Base-by-base conservation (phyloP, 2,329 filamentous ascomycete species). In the Sarocladiaceae sp. region DNA sequence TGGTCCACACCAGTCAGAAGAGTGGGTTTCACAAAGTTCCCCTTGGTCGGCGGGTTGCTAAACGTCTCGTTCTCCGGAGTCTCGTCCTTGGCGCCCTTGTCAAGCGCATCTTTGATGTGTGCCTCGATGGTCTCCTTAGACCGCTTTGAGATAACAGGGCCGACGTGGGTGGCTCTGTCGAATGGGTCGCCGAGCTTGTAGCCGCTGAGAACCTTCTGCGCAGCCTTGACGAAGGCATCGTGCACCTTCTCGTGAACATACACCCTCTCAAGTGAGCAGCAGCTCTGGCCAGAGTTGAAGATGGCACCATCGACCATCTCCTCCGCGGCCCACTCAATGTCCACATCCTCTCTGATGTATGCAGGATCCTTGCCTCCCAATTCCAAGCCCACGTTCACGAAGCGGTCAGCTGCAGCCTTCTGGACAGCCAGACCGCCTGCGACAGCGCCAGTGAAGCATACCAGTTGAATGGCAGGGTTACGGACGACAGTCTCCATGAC, bases 271-370 rank as follows among this genome's bases (percentile, higher is more conserved):
- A 97, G 78, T 22, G 90, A 88, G 71, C 93, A 97, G 76, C 93
- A 97, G 66, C 90, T 96, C 75, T 97, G 93, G n/a, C 93, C 93
- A 50, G 92, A 96, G 74, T 97, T 97, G 78, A 97, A 97, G 53
- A 97, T 77, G n/a, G 91, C 86, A 18, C 93, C 93, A 61, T 97
- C 93, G 13, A 97, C 90, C 62, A 97, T 94, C 71, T 97, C 91
- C 59, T 88, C 91, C 0, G 93, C 93, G 1, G 87, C 92, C 93
- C 92, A 97, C 46, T 83, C 83, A 46, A 96, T 71, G 65, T 97
- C 91, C 1, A 96, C 90, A 62, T 97, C 93, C 6, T 75, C 76
- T 55, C 93, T 79, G 52, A 97, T 79, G 64, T 97, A 97, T 22
- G 93, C 93, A 4, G 93, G 90, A 66, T 97, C 93, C 66, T 97